Evolutionary conservation across 139 green algal genomes (phyloP), one percentile per base, ranked within the genome.

Genomic region (Chlorella sp.): DNA sequence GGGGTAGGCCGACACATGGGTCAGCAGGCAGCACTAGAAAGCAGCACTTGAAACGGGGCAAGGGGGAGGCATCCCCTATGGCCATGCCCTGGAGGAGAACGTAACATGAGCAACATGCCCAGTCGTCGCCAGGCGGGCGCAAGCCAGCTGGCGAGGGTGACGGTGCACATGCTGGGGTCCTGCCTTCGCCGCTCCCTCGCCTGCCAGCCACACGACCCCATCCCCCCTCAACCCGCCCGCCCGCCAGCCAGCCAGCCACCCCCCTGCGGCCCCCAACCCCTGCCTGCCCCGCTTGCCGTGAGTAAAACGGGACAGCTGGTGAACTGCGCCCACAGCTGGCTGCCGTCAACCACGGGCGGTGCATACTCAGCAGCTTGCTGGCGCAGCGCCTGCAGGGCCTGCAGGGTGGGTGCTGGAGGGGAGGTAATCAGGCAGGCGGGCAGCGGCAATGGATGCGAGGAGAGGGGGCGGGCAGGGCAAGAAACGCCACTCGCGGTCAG

Each of bases 251-350:
- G 48, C 48, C 48, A 57, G 48, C 48, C 48, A 57, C 48, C 7
- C 48, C 48, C 48, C 48, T 57, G 48, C 48, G 48, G 7, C 48
- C 48, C 64, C 22, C 64, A 71, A 71, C 21, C 24, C 2, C 64
- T 26, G 64, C 64, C 2, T 22, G 34, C 79, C n/a, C 34, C 83
- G 73, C 57, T 75, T 77, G 53, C 86, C 60, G 87, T 90, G 21
- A 66, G n/a, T 28, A 90, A 15, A 37, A 90, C 60, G 75, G 32
- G 30, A 32, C 80, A 42, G 34, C 1, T 3, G 16, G 37, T 11
- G 37, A 89, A 66, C 30, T 89, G 42, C 21, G 7, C 37, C 16
- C 75, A 79, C 53, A 92, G 85, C 48, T 89, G 77, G 14, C 37
- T 75, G 78, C 85, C 89, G 14, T 19, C 88, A 4, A 64, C 19